phyloP scores from a whole-genome alignment of 2,329 filamentous ascomycete genomes.

The Phyllosticta capitalensis region DNA sequence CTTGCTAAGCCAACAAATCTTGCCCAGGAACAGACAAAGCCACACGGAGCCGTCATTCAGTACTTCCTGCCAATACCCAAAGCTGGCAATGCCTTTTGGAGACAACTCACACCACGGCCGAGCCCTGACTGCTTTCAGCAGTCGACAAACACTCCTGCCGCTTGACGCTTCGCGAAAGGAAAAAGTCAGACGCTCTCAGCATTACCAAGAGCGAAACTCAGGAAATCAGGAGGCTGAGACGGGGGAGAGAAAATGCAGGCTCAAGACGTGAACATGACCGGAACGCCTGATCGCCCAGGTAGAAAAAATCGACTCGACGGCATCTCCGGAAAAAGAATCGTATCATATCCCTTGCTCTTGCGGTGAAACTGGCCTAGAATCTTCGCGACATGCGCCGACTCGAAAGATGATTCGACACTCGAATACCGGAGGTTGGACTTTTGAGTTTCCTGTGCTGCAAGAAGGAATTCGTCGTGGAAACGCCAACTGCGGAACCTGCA shows the following conservation, averaged over 20 bases:
- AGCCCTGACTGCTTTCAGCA: background rate
- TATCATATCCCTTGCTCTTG: background rate
- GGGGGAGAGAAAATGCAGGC: background rate
- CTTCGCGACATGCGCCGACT: background rate
- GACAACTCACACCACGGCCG: too few species aligned
- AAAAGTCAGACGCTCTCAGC: background rate
- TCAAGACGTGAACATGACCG: background rate
- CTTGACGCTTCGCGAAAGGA: background rate
- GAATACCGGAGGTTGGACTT: background rate
- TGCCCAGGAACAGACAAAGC: too few species aligned
- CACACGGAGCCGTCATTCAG: too few species aligned
- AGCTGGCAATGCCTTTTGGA: too few species aligned
- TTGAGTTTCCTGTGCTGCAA: background rate
- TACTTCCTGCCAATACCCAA: too few species aligned
- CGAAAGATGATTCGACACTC: background rate
- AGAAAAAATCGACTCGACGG: background rate
- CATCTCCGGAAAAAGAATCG: background rate
- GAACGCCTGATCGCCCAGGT: background rate
- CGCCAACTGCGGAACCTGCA: background rate
- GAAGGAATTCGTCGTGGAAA: background rate
- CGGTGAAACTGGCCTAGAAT: background rate
- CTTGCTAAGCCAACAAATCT: too few species aligned
- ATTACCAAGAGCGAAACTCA: background rate
- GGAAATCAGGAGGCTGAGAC: slow-evolving; percentile 5
- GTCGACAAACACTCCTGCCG: background rate